These are phyloP conservation scores for Hymenotorrendiella dingleyae DNA, from an alignment of 2,329 filamentous ascomycete species.

Conservation along the genomic window DNA sequence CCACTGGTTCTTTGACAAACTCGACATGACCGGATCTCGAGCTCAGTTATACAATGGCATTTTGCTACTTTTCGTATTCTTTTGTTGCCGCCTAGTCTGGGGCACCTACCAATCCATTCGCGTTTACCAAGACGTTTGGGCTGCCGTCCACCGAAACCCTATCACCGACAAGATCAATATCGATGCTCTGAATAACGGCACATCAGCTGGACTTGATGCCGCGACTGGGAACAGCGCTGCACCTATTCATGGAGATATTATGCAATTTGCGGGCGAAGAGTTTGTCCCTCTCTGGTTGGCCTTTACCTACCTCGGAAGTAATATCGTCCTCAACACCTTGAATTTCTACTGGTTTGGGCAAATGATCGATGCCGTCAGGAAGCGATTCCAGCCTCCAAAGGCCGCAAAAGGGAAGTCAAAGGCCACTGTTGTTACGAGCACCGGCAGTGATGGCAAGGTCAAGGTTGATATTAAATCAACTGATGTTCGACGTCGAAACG, in stretches of 20 bases:
- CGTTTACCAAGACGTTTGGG: slow-evolving; percentile 66
- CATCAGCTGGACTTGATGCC: slow-evolving; percentile 33
- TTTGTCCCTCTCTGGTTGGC: slow-evolving; percentile 66
- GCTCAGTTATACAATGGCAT: slow-evolving; percentile 75
- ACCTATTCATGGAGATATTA: slow-evolving; percentile 33
- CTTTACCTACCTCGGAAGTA: slow-evolving; percentile 60
- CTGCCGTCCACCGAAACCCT: slow-evolving; percentile 44
- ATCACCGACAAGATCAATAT: slow-evolving; percentile 30
- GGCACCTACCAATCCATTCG: slow-evolving; percentile 66
- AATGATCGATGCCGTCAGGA: slow-evolving; percentile 76
- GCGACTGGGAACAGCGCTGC: slow-evolving; percentile 23
- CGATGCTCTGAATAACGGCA: slow-evolving; percentile 28
- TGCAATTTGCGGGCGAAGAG: slow-evolving; percentile 46
- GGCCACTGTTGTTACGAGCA: slow-evolving; percentile 22
- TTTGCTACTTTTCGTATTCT: slow-evolving; percentile 66
- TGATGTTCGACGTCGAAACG: slow-evolving; percentile 28
- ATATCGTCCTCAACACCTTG: slow-evolving; percentile 65
- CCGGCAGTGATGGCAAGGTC: slow-evolving; percentile 24
- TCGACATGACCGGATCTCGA: slow-evolving; percentile 69
- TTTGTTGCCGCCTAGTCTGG: slow-evolving; percentile 70
- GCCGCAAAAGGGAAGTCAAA: slow-evolving; percentile 30
- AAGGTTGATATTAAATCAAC: slow-evolving; percentile 27
- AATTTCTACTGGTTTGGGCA: slow-evolving; percentile 85
- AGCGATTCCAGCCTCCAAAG: slow-evolving; percentile 58
- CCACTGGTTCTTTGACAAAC: slow-evolving; percentile 89